Evolutionary conservation across 805 yeast species (phyloP).

Genomic region (Kazachstania kunashirensis): DNA sequence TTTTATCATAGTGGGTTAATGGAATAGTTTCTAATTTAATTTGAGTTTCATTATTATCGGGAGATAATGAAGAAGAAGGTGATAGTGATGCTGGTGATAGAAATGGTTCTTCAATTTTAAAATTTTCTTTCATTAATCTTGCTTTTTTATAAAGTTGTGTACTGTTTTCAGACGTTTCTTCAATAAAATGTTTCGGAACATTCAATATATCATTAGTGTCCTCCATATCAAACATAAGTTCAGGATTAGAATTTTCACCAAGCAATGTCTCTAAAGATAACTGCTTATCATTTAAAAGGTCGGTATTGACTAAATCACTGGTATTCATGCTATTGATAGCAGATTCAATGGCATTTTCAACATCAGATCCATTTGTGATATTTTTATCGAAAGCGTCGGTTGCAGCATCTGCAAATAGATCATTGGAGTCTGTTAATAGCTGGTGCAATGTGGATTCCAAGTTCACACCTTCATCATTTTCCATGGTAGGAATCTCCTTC

Average conservation of each 20-base stretch:
- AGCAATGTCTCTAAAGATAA: conserved; percentile 19
- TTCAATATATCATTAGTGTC: not conserved
- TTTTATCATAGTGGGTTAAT: not conserved
- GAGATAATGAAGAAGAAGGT: conserved; percentile 19
- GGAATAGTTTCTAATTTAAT: conserved; percentile 8
- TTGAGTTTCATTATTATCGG: conserved; percentile 7
- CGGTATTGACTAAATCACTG: conserved; percentile 9
- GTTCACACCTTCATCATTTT: not conserved
- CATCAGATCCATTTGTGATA: not conserved
- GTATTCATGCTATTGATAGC: conserved; percentile 6
- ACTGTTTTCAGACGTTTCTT: too few species aligned
- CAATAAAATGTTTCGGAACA: too few species aligned
- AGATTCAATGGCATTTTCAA: conserved; percentile 8
- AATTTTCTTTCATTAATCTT: too few species aligned
- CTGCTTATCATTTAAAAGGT: conserved; percentile 12
- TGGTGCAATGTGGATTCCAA: not conserved
- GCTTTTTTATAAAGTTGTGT: not conserved
- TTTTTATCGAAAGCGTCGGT: conserved; percentile 4
- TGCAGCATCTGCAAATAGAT: conserved; percentile 15
- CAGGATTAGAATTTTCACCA: conserved; percentile 10
- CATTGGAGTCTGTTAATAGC: not conserved
- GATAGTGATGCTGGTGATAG: conserved; percentile 32
- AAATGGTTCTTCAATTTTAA: conserved; percentile 6
- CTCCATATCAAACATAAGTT: conserved; percentile 9
- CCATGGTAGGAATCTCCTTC: too few species aligned